A percentile compares a stretch with the other conserved stretches of the same genome.
These are phyloP conservation scores for Paramarasmius palmivorus DNA, from an alignment of 1,284 basidiomycete genomes.

Conservation along the genomic window DNA sequence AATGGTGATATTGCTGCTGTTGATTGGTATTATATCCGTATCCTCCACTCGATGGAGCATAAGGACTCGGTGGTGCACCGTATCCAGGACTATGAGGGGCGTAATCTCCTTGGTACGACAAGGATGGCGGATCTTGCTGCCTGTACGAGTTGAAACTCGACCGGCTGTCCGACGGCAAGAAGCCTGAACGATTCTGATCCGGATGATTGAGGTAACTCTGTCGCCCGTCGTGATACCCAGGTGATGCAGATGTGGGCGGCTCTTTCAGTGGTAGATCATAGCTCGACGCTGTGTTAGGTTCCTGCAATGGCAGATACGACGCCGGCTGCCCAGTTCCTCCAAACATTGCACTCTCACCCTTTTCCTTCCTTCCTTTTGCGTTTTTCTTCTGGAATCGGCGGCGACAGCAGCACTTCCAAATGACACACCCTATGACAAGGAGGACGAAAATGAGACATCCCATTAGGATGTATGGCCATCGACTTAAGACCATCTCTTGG, in stretches of 20 bases:
- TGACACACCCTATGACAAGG: slow-evolving; percentile 46
- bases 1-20: no score
- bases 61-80: no score
- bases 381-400: neutral
- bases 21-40: no score
- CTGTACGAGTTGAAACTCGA: no score
- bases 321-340: neutral
- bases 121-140: no score
- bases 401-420: slow-evolving; percentile 69
- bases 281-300: neutral
- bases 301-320: neutral
- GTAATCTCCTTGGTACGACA: no score
- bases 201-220: no score
- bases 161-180: no score
- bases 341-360: slow-evolving; percentile 7
- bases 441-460: slow-evolving; percentile 60
- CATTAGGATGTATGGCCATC: slow-evolving; percentile 74
- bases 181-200: no score
- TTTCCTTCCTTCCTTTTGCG: slow-evolving; percentile 21
- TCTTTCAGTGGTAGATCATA: neutral
- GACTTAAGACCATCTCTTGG: slow-evolving; percentile 67
- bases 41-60: no score
- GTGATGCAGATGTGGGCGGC: neutral
- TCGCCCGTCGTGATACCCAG: no score
- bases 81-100: no score